These are phyloP conservation scores for Lanmaoa rubissima DNA, from an alignment of 768 basidiomycete species.

Conservation along the genomic window DNA sequence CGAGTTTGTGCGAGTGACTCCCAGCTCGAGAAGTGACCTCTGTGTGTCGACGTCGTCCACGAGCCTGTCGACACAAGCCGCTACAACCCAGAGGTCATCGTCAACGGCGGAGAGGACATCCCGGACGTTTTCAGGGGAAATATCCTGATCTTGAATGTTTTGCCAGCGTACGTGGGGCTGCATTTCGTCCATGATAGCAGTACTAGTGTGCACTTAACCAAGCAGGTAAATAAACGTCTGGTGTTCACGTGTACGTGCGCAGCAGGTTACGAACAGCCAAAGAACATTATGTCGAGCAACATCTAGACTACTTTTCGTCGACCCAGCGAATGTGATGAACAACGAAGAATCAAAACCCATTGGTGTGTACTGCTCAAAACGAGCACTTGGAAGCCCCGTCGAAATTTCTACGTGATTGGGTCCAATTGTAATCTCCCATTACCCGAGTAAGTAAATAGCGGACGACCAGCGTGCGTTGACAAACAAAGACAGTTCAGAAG, in stretches of 20 bases:
- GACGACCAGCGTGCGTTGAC: not conserved
- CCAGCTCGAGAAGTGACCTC: constrained; percentile 57
- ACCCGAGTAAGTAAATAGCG: constrained; percentile 18
- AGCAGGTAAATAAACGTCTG: not conserved
- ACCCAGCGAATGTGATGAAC: constrained; percentile 5
- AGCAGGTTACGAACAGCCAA: not conserved
- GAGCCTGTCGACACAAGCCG: constrained; percentile 70
- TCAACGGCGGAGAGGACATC: constrained; percentile 47
- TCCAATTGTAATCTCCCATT: constrained; percentile 15
- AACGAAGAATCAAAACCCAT: constrained; percentile 46
- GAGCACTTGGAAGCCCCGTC: not conserved
- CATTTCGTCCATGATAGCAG: constrained; percentile 35
- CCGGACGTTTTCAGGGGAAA: constrained; percentile 50
- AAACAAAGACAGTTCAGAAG: constrained; percentile 46
- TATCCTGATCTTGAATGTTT: constrained; percentile 51
- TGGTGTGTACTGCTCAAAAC: constrained; percentile 9
- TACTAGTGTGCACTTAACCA: not conserved
- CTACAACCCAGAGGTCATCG: constrained; percentile 75
- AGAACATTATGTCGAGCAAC: constrained; percentile 1
- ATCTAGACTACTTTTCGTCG: constrained; percentile 33
- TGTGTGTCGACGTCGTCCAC: constrained; percentile 57
- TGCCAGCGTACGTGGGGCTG: constrained; percentile 54
- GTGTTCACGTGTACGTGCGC: constrained; percentile 1
- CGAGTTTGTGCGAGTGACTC: constrained; percentile 55
- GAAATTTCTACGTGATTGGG: constrained; percentile 6